Evolutionary conservation across 2,329 filamentous ascomycete genomes (phyloP), one percentile per base, ranked within the genome.

Genomic region (Aureobasidium sp.): DNA sequence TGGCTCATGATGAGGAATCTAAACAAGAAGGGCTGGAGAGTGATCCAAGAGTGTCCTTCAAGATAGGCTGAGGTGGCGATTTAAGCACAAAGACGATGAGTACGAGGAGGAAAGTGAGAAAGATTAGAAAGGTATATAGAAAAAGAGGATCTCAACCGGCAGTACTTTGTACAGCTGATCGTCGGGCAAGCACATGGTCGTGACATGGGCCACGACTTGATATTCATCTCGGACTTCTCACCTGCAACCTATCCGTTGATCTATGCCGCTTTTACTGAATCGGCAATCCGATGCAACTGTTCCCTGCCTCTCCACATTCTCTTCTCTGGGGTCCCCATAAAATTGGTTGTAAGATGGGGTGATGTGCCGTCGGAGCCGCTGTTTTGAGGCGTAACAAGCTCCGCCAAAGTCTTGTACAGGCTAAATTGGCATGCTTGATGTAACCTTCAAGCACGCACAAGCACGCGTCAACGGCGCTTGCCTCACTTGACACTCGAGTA

Each of bases 371-470:
- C 10, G 8, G 4, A 47, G 23, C 54, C 42, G 54, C 42, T n/a
- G 19, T 29, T 38, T 27, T 35, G 15, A 35, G 42, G 53, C 21
- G 42, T 47, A 38, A 25, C 42, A 46, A 57, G 54, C 40, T 46
- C 31, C 31, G 27, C 40, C 11, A 25, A 27, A 25, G 40, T 21
- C 53, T 25, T 47, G 31, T 10, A 57, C 31, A 19, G 54, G 42
- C 42, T 57, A 57, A 57, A 57, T 47, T 57, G 54, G 54, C 54
- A 47, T 57, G 54, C 54, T 57, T 57, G 42, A 25, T 29, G 31
- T 15, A 25, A n/a, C 15, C 11, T 4, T 4, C 50, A 57, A 45
- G 53, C 53, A 57, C n/a, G 53, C 15, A 6, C 35, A 57, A 45
- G 53, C 53, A 57, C 25, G 53, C 53, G 53, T 57, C 54, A 57